Percentiles rank a stretch among this genome's conserved stretches.
Conservation (phyloP, 345 rosid genomes). For the Carallia pectinifolia region DNA sequence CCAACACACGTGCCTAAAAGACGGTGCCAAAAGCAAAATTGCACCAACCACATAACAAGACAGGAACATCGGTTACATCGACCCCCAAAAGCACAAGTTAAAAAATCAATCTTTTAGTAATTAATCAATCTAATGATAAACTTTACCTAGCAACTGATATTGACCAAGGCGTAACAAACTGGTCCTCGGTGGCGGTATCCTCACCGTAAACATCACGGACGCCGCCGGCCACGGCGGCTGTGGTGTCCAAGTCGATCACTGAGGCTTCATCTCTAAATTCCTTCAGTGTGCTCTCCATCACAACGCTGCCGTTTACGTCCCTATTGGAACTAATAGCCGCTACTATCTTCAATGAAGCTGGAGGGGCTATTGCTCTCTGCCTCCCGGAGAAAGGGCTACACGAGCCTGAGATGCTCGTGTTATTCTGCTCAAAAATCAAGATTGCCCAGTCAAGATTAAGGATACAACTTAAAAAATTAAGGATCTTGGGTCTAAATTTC, state of each 20-base stretch:
- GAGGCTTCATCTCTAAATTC: slow-evolving; percentile 35
- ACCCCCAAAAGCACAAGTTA: background rate
- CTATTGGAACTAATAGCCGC: slow-evolving; percentile 35
- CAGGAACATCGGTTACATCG: slow-evolving; percentile 8
- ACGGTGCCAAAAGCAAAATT: background rate
- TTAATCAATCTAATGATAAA: background rate
- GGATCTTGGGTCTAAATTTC: background rate
- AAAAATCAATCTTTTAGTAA: too few relatives aligned
- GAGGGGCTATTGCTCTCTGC: slow-evolving; percentile 26
- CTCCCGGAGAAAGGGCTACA: slow-evolving; percentile 37
- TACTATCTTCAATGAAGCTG: slow-evolving; percentile 33
- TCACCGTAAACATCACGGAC: slow-evolving; percentile 30
- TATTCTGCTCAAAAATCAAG: slow-evolving; percentile 37
- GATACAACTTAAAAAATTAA: background rate
- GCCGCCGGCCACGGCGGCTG: slow-evolving; percentile 44
- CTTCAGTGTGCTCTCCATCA: slow-evolving; percentile 44
- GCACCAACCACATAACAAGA: background rate
- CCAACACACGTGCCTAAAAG: too few relatives aligned
- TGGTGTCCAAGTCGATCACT: slow-evolving; percentile 46
- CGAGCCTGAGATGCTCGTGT: slow-evolving; percentile 41
- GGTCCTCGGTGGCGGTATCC: slow-evolving; percentile 48
- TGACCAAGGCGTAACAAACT: slow-evolving; percentile 48
- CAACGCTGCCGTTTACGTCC: slow-evolving; percentile 43
- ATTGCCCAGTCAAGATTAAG: background rate
- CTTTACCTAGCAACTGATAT: slow-evolving; percentile 47